These are phyloP conservation scores for Vigna trinervia DNA, from an alignment of 306 rosid species.

Conservation along the genomic window DNA sequence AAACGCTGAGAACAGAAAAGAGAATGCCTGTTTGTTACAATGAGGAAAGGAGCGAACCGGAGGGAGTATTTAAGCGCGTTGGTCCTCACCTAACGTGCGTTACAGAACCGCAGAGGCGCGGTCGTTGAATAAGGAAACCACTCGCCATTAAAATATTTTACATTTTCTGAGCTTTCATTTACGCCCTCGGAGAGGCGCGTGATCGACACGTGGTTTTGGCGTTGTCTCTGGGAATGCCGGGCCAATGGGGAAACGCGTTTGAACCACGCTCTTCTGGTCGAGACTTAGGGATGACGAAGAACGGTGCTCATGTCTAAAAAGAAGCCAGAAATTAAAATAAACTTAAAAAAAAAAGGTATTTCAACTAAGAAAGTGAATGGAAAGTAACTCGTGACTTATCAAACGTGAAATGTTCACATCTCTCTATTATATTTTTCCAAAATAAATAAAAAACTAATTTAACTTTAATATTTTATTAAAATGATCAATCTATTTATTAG, in stretches of 20 bases:
- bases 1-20: background rate
- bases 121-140: conserved; percentile 8
- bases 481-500: no score
- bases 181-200: background rate
- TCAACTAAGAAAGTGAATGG: conserved; percentile 5
- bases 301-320: background rate
- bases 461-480: no score
- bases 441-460: no score
- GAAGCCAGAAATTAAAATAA: background rate
- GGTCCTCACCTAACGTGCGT: conserved; percentile 34
- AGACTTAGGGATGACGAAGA: background rate
- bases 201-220: background rate
- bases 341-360: background rate
- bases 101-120: background rate
- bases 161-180: background rate
- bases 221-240: no score
- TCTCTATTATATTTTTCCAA: no score
- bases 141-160: background rate
- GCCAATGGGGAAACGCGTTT: background rate
- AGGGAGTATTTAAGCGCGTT: conserved; percentile 44
- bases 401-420: background rate
- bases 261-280: background rate
- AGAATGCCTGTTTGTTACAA: background rate
- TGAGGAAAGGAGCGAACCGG: background rate
- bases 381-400: background rate